A percentile compares a stretch with the other conserved stretches of the same genome.
Evolutionary conservation across 495 filamentous ascomycete species (phyloP).

Genomic region (Neurospora pannonica): DNA sequence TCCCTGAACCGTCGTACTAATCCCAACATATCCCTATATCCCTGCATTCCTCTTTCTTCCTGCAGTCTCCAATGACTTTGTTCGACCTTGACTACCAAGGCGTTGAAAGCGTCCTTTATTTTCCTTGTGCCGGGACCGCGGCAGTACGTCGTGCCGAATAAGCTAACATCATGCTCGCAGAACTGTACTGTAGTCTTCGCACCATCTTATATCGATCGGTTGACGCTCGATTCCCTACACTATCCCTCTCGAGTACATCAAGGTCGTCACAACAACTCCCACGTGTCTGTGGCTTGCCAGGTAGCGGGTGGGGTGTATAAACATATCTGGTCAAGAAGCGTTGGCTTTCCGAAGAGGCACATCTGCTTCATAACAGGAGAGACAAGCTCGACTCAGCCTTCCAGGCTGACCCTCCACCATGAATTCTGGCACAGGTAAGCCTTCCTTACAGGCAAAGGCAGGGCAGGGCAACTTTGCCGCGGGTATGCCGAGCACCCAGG

Average conservation of each 20-base stretch:
- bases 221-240: not conserved
- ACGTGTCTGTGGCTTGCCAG: not conserved
- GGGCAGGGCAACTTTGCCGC: slow-evolving; percentile 28
- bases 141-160: not conserved
- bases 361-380: not conserved
- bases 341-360: not conserved
- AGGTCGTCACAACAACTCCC: not conserved
- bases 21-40: not conserved
- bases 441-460: slow-evolving; percentile 29
- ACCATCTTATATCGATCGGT: not conserved
- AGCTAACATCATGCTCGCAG: not conserved
- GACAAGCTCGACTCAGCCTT: not conserved
- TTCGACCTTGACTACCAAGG: not conserved
- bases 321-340: not conserved
- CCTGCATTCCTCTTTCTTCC: not conserved
- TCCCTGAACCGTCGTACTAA: not conserved
- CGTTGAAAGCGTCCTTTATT: not conserved
- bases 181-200: not conserved
- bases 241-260: not conserved
- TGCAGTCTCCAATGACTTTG: not conserved
- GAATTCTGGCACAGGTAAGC: slow-evolving; percentile 37
- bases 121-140: not conserved
- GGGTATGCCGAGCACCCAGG: slow-evolving; percentile 41
- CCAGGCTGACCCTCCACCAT: slow-evolving; percentile 19
- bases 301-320: not conserved